Evolutionary conservation across 495 filamentous ascomycete species (phyloP), one percentile per base, ranked within the genome.

Genomic region (Xylaria cubensis): DNA sequence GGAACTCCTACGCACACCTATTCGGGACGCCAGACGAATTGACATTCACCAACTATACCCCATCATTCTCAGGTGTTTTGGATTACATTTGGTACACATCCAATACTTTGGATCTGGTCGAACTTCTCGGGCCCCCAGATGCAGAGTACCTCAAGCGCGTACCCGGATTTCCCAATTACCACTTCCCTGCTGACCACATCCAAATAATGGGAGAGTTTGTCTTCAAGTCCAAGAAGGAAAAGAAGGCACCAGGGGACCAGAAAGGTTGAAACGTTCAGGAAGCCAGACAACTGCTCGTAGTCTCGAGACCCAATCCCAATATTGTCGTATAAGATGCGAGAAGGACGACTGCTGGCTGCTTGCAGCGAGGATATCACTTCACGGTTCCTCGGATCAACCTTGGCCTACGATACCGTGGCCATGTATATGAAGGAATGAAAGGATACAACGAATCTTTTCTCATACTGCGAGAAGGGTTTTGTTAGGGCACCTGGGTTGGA

Each of bases 21-120:
- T 84, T 86, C 59, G 85, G 83, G 42, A 87, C 88, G 0, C 87
- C 91, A 15, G 90, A 92, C n/a, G 93, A 97, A 76, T 80, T 98
- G 72, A 88, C 88, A 62, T 98, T 98, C 80, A 98, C 96, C 48
- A 98, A 99, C 82, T 98, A 98, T 82, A 97, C 94, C 15, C 95
- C 96, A 5, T 88, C 88, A 42, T 99, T 97, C 85, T 90, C 87
- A 29, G 94, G 92, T 51, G 93, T 97, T 64, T 91, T 99, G 71
- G 96, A 99, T 80, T 98, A 98, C 80, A 92, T 98, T 77, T 98
- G 94, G 94, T 99, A 94, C 83, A 93, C 93, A 64, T 93, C 93
- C 55, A 98, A 97, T 80, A 89, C 93, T 39, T 86, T 99, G 55
- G 93, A 97, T 78, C 91, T 97, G 41, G 92, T 93, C 44, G 92